A percentile compares a stretch with the other conserved stretches of the same genome.
These are phyloP conservation scores for Durusdinium trenchii DNA, from an alignment of 73 alveolate species.

Conservation along the genomic window DNA sequence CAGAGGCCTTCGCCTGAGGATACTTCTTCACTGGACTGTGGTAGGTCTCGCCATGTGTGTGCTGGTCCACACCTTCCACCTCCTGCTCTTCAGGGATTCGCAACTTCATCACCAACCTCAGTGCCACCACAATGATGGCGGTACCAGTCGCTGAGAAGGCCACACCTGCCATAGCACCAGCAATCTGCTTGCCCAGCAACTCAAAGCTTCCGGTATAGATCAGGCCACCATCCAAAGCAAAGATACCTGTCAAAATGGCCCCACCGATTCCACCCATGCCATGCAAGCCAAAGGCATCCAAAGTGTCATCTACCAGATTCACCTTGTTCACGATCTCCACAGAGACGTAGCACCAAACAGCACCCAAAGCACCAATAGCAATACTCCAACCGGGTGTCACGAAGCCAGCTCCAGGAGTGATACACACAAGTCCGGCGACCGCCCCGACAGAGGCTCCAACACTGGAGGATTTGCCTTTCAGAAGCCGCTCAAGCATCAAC, in stretches of 20 bases:
- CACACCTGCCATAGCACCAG: constrained; percentile 35
- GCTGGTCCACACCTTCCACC: constrained; percentile 44
- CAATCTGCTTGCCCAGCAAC: constrained; percentile 67
- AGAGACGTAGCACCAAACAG: too few relatives aligned
- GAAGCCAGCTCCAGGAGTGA: constrained; percentile 84
- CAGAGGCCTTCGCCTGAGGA: not conserved
- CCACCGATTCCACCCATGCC: constrained; percentile 53
- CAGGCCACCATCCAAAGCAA: constrained; percentile 54
- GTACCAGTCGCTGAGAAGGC: constrained; percentile 57
- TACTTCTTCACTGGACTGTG: constrained; percentile 33
- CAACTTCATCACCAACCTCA: constrained; percentile 13
- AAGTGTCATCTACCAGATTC: constrained; percentile 27
- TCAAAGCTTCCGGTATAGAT: constrained; percentile 44
- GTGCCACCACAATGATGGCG: constrained; percentile 40
- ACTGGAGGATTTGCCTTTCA: constrained; percentile 42
- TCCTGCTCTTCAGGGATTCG: constrained; percentile 53
- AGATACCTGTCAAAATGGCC: constrained; percentile 49
- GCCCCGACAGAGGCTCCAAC: constrained; percentile 38
- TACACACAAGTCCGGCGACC: constrained; percentile 61
- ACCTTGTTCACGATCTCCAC: constrained; percentile 36
- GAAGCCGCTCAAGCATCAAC: constrained; percentile 21
- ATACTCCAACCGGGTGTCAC: constrained; percentile 92
- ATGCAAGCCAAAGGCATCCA: constrained; percentile 66
- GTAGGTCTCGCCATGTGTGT: constrained; percentile 52
- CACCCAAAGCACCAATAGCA: constrained; percentile 31